phyloP scores from a whole-genome alignment of 2,329 filamentous ascomycete genomes.

The Claviceps sp. region DNA sequence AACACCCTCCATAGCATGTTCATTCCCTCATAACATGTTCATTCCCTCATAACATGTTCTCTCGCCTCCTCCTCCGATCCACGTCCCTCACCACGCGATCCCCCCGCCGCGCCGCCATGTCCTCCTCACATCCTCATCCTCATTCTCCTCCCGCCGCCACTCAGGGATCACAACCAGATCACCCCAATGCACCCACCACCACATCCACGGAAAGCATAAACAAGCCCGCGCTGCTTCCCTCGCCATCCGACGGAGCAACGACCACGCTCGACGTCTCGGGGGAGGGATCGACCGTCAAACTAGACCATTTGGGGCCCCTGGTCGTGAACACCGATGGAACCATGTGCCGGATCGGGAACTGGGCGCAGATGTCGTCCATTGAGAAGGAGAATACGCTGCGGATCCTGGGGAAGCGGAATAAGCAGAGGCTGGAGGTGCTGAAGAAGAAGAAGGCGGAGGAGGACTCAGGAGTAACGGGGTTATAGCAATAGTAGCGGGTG shows the following conservation, averaged over 20 bases:
- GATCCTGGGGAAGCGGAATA: constrained; percentile 55
- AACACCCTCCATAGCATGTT: background rate
- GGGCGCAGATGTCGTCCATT: constrained; percentile 55
- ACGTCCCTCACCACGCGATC: background rate
- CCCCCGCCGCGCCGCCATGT: background rate
- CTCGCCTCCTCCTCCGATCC: background rate
- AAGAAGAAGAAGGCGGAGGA: constrained; percentile 9
- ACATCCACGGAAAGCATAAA: constrained; percentile 1
- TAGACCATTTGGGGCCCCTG: constrained; percentile 59
- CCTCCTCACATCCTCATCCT: background rate
- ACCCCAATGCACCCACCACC: background rate
- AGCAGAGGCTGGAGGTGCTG: constrained; percentile 43
- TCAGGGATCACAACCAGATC: background rate
- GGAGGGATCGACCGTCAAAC: constrained; percentile 29
- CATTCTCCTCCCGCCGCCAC: background rate
- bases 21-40: too few relatives aligned
- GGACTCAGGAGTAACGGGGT: too few relatives aligned
- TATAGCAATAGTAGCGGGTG: too few relatives aligned
- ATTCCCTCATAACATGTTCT: background rate
- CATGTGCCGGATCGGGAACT: constrained; percentile 58
- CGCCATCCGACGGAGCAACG: constrained; percentile 8
- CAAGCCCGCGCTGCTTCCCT: constrained; percentile 12
- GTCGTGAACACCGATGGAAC: constrained; percentile 63
- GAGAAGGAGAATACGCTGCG: constrained; percentile 55
- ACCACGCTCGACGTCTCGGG: constrained; percentile 21